phyloP scores from a whole-genome alignment of 371 early-diverging fungal species.

The Entomophthora muscae region DNA sequence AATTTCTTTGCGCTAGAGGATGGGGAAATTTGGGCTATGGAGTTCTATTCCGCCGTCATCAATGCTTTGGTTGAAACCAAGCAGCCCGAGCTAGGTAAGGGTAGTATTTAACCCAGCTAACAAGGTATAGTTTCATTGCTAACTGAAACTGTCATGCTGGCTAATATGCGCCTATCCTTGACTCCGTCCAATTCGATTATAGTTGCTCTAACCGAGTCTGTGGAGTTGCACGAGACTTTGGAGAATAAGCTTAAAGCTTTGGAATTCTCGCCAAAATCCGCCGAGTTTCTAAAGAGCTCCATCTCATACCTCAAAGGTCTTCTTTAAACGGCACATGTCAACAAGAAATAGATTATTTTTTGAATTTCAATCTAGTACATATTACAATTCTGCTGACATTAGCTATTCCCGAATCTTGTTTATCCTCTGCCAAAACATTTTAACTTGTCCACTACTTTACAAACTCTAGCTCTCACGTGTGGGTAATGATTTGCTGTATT shows the following conservation, averaged over 20 bases:
- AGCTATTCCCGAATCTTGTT: too few relatives aligned
- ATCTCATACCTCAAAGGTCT: not conserved
- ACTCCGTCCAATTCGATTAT: not conserved
- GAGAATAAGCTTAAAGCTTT: not conserved
- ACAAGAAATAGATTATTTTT: too few relatives aligned
- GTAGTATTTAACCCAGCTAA: not conserved
- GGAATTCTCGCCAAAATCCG: not conserved
- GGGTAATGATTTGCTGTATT: too few relatives aligned
- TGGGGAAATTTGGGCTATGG: not conserved
- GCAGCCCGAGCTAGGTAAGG: not conserved
- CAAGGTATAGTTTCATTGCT: not conserved
- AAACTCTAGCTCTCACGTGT: too few relatives aligned
- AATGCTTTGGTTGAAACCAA: not conserved
- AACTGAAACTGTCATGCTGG: not conserved
- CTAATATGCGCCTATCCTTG: not conserved
- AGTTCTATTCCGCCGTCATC: not conserved
- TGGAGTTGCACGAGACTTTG: not conserved
- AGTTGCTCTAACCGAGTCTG: not conserved
- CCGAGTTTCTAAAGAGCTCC: not conserved
- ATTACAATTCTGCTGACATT: too few relatives aligned
- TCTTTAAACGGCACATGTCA: not conserved
- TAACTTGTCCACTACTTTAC: too few relatives aligned
- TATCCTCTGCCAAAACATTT: too few relatives aligned
- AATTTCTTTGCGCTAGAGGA: not conserved
- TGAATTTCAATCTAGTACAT: too few relatives aligned